phyloP scores from a whole-genome alignment of 768 basidiomycete species.

The Termitomyces sp. region DNA sequence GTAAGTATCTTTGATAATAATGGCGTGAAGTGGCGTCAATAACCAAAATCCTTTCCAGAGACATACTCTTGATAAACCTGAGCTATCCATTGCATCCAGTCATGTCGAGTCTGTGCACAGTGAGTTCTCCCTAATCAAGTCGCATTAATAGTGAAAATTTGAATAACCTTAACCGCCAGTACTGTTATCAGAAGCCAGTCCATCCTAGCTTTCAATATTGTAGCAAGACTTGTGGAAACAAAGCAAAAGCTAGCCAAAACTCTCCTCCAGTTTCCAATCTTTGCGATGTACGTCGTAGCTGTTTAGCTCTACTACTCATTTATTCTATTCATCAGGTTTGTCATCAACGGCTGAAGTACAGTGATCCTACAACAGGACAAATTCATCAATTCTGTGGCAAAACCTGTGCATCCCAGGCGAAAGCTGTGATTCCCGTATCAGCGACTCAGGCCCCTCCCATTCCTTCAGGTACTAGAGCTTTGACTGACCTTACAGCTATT shows the following conservation, averaged over 20 bases:
- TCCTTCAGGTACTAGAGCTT: constrained; percentile 11
- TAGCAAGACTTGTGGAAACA: constrained; percentile 50
- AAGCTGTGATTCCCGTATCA: background rate
- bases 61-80: background rate
- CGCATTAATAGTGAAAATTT: background rate
- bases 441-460: background rate
- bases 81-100: background rate
- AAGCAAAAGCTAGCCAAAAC: constrained; percentile 25
- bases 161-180: constrained; percentile 23
- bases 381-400: constrained; percentile 60
- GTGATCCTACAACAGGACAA: constrained; percentile 39
- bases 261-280: constrained; percentile 23
- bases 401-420: constrained; percentile 36
- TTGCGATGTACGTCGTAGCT: constrained; percentile 38
- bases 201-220: constrained; percentile 56
- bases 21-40: background rate
- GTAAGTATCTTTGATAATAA: background rate
- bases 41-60: no score
- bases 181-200: constrained; percentile 53
- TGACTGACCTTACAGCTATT: background rate
- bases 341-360: constrained; percentile 52
- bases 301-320: background rate
- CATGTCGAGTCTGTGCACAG: constrained; percentile 2
- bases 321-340: constrained; percentile 37
- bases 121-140: background rate